These are phyloP conservation scores for Diaporthe sp. DNA, from an alignment of 2,329 filamentous ascomycete species.

Conservation along the genomic window DNA sequence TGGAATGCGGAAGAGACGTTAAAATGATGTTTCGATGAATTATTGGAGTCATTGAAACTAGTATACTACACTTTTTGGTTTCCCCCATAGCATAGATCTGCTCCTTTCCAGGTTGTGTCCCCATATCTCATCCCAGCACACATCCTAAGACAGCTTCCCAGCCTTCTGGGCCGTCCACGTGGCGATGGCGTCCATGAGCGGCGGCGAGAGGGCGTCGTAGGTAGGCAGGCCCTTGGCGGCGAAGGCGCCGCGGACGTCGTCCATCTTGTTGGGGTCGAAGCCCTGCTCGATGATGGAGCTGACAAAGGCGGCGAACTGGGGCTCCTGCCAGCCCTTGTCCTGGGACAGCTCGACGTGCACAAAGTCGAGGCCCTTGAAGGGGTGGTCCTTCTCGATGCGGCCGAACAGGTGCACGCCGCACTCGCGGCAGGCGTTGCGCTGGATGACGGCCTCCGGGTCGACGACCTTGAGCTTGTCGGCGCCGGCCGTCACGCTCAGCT, in stretches of 20 bases:
- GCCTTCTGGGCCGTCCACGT: conserved; percentile 67
- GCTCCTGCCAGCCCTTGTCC: conserved; percentile 77
- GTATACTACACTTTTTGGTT: conserved; percentile 9
- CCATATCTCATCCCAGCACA: not conserved
- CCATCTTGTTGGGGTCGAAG: conserved; percentile 68
- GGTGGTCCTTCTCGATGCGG: conserved; percentile 74
- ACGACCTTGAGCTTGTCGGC: conserved; percentile 69
- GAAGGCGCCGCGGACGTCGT: conserved; percentile 67
- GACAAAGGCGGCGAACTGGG: conserved; percentile 78
- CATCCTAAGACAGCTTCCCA: conserved; percentile 45
- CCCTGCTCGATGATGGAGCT: conserved; percentile 79
- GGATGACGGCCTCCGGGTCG: conserved; percentile 70
- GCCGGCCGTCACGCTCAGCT: conserved; percentile 70
- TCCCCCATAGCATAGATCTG: not conserved
- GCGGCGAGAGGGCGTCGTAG: conserved; percentile 74
- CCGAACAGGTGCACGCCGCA: conserved; percentile 76
- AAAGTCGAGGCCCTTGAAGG: conserved; percentile 79
- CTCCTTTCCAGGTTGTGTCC: not conserved
- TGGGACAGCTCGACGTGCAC: conserved; percentile 74
- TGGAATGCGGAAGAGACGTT: not conserved
- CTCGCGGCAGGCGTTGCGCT: conserved; percentile 71
- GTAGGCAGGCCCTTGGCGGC: conserved; percentile 68
- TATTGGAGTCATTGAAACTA: not conserved
- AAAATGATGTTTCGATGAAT: not conserved
- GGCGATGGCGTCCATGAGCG: conserved; percentile 74